Conservation (phyloP, 2,329 filamentous ascomycete genomes). For the Ilyonectria destructans region DNA sequence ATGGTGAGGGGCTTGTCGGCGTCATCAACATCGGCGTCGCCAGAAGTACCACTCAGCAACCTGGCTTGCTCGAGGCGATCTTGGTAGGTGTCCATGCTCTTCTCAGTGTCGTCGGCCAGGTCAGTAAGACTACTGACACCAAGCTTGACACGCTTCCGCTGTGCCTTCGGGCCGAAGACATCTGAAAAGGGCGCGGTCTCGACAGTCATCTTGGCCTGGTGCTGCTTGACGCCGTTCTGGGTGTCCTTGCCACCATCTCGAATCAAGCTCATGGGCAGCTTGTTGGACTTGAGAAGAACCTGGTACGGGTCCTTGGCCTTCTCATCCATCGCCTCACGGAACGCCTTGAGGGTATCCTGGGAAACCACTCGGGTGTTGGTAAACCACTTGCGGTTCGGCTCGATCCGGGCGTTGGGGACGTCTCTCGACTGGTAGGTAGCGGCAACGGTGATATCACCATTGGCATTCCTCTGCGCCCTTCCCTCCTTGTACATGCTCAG, state of each 20-base stretch:
- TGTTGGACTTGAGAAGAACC: slow-evolving; percentile 96
- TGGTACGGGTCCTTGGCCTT: slow-evolving; percentile 92
- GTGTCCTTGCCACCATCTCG: slow-evolving; percentile 77
- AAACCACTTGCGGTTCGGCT: slow-evolving; percentile 99
- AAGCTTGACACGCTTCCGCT: slow-evolving; percentile 93
- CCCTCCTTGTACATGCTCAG: slow-evolving; percentile 94
- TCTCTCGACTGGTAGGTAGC: slow-evolving; percentile 89
- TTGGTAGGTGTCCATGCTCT: slow-evolving; percentile 86
- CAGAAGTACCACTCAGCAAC: slow-evolving; percentile 80
- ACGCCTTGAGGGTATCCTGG: slow-evolving; percentile 88
- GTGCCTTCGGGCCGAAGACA: slow-evolving; percentile 94
- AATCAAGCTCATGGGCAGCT: slow-evolving; percentile 96
- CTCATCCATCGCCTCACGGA: slow-evolving; percentile 93
- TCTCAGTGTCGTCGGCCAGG: slow-evolving; percentile 83
- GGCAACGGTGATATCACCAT: slow-evolving; percentile 87
- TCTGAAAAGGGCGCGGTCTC: slow-evolving; percentile 89
- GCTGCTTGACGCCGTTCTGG: slow-evolving; percentile 90
- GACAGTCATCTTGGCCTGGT: slow-evolving; percentile 93
- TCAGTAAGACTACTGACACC: slow-evolving; percentile 87
- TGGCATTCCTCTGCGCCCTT: slow-evolving; percentile 84
- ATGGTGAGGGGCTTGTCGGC: slow-evolving; percentile 64
- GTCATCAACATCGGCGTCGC: slow-evolving; percentile 67
- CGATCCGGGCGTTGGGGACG: slow-evolving; percentile 86
- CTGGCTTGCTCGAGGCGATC: slow-evolving; percentile 86
- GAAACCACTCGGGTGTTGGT: slow-evolving; percentile 92